Base-by-base conservation (phyloP, 2,329 filamentous ascomycete species). In the Amphichorda felina region DNA sequence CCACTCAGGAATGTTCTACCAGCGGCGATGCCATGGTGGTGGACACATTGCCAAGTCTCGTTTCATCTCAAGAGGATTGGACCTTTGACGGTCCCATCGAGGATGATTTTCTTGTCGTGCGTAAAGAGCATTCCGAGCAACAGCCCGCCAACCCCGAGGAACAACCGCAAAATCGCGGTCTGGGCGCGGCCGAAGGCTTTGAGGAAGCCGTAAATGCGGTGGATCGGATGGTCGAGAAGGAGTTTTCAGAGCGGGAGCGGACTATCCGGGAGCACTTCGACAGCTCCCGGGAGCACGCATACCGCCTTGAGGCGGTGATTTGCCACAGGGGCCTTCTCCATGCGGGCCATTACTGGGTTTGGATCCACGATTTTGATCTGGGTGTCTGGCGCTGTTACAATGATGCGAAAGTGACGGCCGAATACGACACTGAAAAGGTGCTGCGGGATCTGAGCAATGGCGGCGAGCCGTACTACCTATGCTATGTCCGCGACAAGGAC, bases 281-380 rank as follows among this genome's bases (percentile, higher is more conserved):
- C 4, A 69, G 73, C 35, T 70, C 79, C 49, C 68, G 70, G 30
- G 63, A 75, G 18, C 64, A 84, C 32, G 73, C 79, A 9, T 98
- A 96, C 54, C 76, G 76, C 11, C 72, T 98, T 4, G 88, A 95
- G 46, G 85, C 89, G 0, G 82, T 95, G 22, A 94, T 98, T 50
- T 89, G 94, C 48, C 91, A 98, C 54, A 79, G 82, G 15, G 84
- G 84, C 22, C 66, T 68, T 45, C 69, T 79, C 28, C 71, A 68
- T 30, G 79, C 79, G 31, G 91, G 91, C 0, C 91, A 98, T 56
- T 98, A 96, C 60, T 95, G 86, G 80, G 86, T 95, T 30, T 95
- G 88, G 71, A 93, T 98, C 43, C 83, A 79, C 50, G 91, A 96
- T 60, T 94, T 94, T 55, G 72, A 79, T 43, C 72, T 75, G 32